Evolutionary conservation across 768 basidiomycete genomes (phyloP), one percentile per base, ranked within the genome.

Genomic region (Hygrophoropsis aurantiaca): DNA sequence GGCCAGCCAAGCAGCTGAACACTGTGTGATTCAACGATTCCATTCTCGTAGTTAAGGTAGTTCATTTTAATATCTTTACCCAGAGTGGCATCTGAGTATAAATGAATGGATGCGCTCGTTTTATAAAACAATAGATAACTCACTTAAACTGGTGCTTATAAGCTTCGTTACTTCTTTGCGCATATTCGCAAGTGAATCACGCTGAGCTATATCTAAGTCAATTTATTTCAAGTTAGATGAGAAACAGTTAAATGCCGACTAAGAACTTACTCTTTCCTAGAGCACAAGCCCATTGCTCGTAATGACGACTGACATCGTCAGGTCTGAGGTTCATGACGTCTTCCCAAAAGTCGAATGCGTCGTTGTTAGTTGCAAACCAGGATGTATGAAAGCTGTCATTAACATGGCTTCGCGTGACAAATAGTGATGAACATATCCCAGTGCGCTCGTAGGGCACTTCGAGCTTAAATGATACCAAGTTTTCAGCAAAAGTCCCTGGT

Each of bases 1-100:
- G 55, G 57, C 50, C 55, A 56, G 3, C 55, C 57, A 20, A 54
- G 20, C n/a, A 56, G 44, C 30, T 42, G 40, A 6, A 58, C 50
- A 9, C 41, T 24, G 23, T 54, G 39, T 4, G 43, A 47, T n/a
- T 34, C n/a, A 9, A 59, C 42, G 19, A 58, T 45, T 2, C 46
- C 3, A 2, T 18, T 47, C 32, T 54, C 26, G 21, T 59, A 59
- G 40, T 44, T 50, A 1, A 21, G 40, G 40, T 55, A 57, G 35
- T 53, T 53, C 58, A 59, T 57, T 2, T 13, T 27, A 1, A 41
- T 37, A 6, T 6, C 6, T 13, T 13, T 30, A 13, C 27, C 27
- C 27, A 13, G 6, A 13, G 13, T 30, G 27, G 27, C 27, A 6
- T 30, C 27, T 30, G 27, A 30, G 7, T 7, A 13, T 30, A 6